phyloP scores from a whole-genome alignment of 2,329 filamentous ascomycete genomes.

The Pseudocercospora fijiensis region DNA sequence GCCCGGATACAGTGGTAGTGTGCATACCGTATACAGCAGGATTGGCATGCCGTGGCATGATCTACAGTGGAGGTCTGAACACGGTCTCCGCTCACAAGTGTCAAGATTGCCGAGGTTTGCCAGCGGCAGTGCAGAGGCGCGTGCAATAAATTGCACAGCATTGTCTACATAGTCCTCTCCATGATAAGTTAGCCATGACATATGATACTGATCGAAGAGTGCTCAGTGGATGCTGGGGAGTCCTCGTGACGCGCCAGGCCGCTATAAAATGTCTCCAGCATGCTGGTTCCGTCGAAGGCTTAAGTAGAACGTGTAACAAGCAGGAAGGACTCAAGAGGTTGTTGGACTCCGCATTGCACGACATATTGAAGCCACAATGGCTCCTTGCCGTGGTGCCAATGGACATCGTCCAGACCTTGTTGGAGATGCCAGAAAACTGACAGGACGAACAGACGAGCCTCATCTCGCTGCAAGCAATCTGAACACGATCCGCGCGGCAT shows the following conservation, averaged over 20 bases:
- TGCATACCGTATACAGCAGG: neutral
- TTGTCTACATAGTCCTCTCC: neutral
- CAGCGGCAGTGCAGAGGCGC: neutral
- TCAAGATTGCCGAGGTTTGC: slow-evolving; percentile 8
- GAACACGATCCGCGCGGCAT: neutral
- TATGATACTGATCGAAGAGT: neutral
- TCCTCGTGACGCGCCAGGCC: neutral
- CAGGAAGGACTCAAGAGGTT: neutral
- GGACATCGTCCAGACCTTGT: neutral
- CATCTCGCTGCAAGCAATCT: neutral
- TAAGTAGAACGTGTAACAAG: neutral
- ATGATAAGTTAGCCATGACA: neutral
- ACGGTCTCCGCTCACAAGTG: neutral
- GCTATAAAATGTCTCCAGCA: neutral
- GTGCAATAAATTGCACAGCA: slow-evolving; percentile 1
- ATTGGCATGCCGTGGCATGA: neutral
- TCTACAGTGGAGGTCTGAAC: slow-evolving; percentile 6
- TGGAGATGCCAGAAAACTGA: neutral
- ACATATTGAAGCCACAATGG: neutral
- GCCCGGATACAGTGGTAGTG: neutral
- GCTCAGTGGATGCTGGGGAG: neutral
- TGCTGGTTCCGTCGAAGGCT: neutral
- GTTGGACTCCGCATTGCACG: slow-evolving; percentile 6
- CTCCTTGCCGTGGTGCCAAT: neutral
- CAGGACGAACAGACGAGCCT: neutral